Conservation (phyloP, 208 protist genomes). For the Spongospora subterranea region DNA sequence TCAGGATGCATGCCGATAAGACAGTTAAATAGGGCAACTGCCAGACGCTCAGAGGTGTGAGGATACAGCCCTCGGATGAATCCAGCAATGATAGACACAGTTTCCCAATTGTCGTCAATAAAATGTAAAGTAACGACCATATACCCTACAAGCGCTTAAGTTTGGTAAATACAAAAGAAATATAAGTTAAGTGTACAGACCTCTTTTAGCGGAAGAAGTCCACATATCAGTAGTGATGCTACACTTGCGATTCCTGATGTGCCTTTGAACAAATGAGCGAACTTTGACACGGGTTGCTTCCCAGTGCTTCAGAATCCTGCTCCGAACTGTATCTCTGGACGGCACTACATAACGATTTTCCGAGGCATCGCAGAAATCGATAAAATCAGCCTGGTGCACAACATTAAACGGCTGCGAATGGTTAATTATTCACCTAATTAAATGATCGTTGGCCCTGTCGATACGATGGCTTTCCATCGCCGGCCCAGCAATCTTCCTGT, state of each 20-base stretch:
- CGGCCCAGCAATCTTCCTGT: too few relatives aligned
- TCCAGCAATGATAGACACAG: background rate
- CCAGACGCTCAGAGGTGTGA: background rate
- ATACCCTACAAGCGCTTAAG: too few relatives aligned
- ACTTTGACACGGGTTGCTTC: background rate
- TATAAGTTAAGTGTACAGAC: too few relatives aligned
- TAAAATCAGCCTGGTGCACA: background rate
- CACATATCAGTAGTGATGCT: constrained; percentile 45
- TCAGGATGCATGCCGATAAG: background rate
- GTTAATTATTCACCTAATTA: constrained; percentile 16
- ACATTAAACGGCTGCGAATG: background rate
- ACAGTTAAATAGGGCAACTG: background rate
- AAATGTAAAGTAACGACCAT: constrained; percentile 38
- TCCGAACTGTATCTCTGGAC: background rate
- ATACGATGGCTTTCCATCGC: too few relatives aligned
- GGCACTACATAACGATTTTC: background rate
- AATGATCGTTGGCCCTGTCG: background rate
- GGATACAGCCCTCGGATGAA: constrained; percentile 40
- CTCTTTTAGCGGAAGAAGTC: constrained; percentile 28
- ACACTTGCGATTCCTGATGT: background rate
- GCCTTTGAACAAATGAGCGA: background rate
- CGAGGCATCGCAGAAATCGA: constrained; percentile 23
- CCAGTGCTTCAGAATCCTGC: background rate
- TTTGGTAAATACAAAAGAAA: too few relatives aligned
- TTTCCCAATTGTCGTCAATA: constrained; percentile 49